Conservation (phyloP, 192 early-diverging fungal species). For the Coemansia sp. region DNA sequence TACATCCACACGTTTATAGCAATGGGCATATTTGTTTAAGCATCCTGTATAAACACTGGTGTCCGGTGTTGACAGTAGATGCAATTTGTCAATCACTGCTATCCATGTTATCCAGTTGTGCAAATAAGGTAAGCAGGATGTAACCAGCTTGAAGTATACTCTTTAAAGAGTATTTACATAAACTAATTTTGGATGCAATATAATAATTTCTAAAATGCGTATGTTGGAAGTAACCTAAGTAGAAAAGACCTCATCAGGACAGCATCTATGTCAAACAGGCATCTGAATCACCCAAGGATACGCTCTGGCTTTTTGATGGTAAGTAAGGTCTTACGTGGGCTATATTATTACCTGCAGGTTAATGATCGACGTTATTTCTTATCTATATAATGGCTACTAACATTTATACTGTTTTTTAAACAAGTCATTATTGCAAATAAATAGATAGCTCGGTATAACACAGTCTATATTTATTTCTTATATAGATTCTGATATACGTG, state of each 20-base stretch:
- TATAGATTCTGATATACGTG: background rate
- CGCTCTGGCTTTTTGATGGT: constrained; percentile 53
- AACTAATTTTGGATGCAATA: background rate
- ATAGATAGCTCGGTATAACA: background rate
- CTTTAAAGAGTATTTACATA: background rate
- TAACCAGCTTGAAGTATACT: background rate
- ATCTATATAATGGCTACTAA: too few species aligned
- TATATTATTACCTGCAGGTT: background rate
- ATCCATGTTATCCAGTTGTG: constrained; percentile 89
- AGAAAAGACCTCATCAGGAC: constrained; percentile 38
- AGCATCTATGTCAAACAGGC: constrained; percentile 39
- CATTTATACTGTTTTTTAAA: background rate
- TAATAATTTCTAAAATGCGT: background rate
- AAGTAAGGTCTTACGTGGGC: background rate
- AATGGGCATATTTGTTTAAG: constrained; percentile 98
- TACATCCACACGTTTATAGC: constrained; percentile 80
- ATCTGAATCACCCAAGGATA: constrained; percentile 43
- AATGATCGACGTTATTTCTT: background rate
- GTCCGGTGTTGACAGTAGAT: constrained; percentile 85
- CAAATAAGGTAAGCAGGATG: constrained; percentile 60
- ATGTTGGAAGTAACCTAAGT: constrained; percentile 1
- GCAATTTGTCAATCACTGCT: constrained; percentile 85
- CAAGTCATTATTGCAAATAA: background rate
- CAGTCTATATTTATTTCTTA: background rate
- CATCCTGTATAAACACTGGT: constrained; percentile 93